phyloP scores from a whole-genome alignment of 2,329 filamentous ascomycete species.

The Colletotrichum plurivorum region DNA sequence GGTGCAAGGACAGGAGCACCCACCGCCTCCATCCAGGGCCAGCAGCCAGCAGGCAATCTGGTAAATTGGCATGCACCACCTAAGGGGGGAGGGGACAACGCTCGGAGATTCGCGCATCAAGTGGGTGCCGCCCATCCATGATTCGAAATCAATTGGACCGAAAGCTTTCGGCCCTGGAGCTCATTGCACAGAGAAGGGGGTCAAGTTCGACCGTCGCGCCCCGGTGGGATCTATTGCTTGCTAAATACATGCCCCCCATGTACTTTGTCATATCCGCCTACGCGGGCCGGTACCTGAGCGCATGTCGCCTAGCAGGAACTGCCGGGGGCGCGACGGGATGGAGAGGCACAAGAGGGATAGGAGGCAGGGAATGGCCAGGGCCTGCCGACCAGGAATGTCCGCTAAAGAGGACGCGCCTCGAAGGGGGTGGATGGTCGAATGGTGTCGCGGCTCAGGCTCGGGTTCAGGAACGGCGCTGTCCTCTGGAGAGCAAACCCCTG shows the following conservation, averaged over 20 bases:
- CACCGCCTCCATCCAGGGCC: too few species aligned
- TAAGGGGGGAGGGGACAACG: slow-evolving; percentile 1
- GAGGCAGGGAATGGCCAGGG: slow-evolving; percentile 13
- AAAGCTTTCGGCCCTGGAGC: slow-evolving; percentile 13
- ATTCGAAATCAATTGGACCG: slow-evolving; percentile 5
- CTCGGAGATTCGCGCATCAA: slow-evolving; percentile 21
- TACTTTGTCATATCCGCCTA: not conserved
- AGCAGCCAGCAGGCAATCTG: slow-evolving; percentile 16
- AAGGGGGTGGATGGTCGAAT: slow-evolving; percentile 5
- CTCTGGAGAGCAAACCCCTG: slow-evolving; percentile 29
- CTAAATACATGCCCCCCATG: not conserved
- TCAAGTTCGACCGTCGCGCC: too few species aligned
- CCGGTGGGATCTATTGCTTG: slow-evolving; percentile 2
- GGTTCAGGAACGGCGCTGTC: slow-evolving; percentile 36
- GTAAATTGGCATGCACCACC: slow-evolving; percentile 18
- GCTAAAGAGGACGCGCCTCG: slow-evolving; percentile 28
- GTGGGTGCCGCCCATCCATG: slow-evolving; percentile 24
- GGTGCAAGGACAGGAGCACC: too few species aligned
- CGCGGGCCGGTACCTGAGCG: not conserved
- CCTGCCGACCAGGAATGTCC: slow-evolving; percentile 15
- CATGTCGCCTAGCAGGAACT: slow-evolving; percentile 13
- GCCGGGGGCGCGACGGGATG: slow-evolving; percentile 9
- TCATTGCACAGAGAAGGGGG: slow-evolving; percentile 7
- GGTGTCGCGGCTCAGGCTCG: slow-evolving; percentile 37
- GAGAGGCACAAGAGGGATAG: slow-evolving; percentile 6